phyloP scores from a whole-genome alignment of 2,329 filamentous ascomycete species.

The Phyllosticta paracitricarpa region DNA sequence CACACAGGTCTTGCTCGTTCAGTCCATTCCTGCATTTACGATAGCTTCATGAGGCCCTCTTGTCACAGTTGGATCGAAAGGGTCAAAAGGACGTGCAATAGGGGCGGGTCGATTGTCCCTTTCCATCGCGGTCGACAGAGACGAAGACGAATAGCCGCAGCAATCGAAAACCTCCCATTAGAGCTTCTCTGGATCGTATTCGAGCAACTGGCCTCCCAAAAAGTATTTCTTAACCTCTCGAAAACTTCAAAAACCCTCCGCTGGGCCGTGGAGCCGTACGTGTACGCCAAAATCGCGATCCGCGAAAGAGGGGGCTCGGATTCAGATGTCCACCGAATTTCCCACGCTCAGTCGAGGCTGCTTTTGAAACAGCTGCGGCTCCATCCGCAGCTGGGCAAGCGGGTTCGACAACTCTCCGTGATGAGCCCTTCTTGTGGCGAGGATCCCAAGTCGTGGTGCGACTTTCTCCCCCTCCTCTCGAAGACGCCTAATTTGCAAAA shows the following conservation, averaged over 20 bases:
- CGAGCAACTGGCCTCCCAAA: background rate
- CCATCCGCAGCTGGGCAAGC: background rate
- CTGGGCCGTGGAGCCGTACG: background rate
- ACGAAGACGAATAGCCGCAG: background rate
- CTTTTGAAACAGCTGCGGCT: background rate
- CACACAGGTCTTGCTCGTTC: too few species aligned
- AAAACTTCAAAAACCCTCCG: background rate
- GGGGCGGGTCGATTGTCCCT: background rate
- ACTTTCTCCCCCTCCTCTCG: background rate
- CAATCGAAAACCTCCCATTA: background rate
- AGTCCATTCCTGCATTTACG: too few species aligned
- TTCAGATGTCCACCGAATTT: background rate
- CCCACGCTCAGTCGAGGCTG: background rate
- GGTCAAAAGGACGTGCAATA: background rate
- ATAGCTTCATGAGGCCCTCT: too few species aligned
- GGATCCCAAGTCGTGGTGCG: background rate
- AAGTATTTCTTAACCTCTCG: background rate
- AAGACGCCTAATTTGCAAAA: background rate
- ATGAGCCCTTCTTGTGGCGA: background rate
- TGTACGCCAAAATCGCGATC: background rate
- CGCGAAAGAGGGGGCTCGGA: background rate
- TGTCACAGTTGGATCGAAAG: background rate
- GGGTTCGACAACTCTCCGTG: background rate
- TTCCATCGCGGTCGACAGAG: background rate
- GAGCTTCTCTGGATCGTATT: background rate